Evolutionary conservation across 495 filamentous ascomycete species (phyloP).

Genomic region (Penicillium salamii): DNA sequence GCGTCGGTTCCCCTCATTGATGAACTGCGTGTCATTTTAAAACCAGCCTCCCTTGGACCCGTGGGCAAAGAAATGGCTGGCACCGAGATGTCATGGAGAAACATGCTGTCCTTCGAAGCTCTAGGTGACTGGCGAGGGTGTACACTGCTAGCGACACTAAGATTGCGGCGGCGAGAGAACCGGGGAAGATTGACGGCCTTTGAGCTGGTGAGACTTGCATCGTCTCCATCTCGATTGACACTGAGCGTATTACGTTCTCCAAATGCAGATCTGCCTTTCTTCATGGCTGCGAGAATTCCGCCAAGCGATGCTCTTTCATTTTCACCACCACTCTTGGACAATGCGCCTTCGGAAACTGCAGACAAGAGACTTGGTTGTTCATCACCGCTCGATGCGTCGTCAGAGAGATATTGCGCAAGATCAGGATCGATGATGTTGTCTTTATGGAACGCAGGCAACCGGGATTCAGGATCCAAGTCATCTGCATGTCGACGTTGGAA

Average conservation of each 20-base stretch:
- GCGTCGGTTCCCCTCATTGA: constrained; percentile 77
- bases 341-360: constrained; percentile 55
- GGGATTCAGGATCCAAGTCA: constrained; percentile 61
- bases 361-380: constrained; percentile 86
- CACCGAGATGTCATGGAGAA: constrained; percentile 29
- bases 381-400: constrained; percentile 87
- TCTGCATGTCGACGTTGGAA: constrained; percentile 73
- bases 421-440: constrained; percentile 99
- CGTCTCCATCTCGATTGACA: constrained; percentile 62
- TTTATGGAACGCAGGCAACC: constrained; percentile 87
- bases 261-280: constrained; percentile 67
- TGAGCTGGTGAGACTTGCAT: constrained; percentile 56
- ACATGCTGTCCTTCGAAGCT: constrained; percentile 40
- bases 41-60: constrained; percentile 32
- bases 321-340: constrained; percentile 50
- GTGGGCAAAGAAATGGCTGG: constrained; percentile 16
- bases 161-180: constrained; percentile 64
- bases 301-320: constrained; percentile 51
- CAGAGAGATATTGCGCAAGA: constrained; percentile 90
- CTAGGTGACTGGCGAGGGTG: constrained; percentile 70
- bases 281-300: constrained; percentile 60
- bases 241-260: constrained; percentile 68
- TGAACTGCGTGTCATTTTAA: constrained; percentile 73
- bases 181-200: constrained; percentile 52
- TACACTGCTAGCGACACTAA: constrained; percentile 70